These are phyloP conservation scores for Plantago lanceolata DNA, from an alignment of 305 asterid genomes.

Conservation along the genomic window DNA sequence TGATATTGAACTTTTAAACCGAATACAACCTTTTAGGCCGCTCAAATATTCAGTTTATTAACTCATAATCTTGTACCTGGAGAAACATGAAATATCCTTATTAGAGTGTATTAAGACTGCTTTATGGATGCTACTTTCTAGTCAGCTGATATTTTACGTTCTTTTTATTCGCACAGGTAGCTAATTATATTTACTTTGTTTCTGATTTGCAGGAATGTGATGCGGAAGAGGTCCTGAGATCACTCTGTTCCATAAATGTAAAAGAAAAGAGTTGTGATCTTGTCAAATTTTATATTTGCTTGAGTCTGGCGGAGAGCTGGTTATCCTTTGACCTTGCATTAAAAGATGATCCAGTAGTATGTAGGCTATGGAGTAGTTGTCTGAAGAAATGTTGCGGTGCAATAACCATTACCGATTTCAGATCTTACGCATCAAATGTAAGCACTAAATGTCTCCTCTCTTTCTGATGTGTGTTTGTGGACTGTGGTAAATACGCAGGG, in stretches of 20 bases:
- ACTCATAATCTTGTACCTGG: too few relatives aligned
- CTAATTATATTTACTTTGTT: background rate
- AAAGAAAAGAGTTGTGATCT: slow-evolving; percentile 75
- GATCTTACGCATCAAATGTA: slow-evolving; percentile 81
- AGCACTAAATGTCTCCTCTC: slow-evolving; percentile 22
- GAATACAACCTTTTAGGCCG: too few relatives aligned
- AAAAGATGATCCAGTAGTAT: slow-evolving; percentile 40
- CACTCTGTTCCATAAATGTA: slow-evolving; percentile 52
- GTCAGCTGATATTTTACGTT: too few relatives aligned
- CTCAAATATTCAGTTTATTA: too few relatives aligned
- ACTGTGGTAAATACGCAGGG: background rate
- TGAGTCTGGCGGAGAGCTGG: slow-evolving; percentile 78
- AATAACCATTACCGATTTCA: slow-evolving; percentile 67
- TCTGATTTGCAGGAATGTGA: slow-evolving; percentile 43
- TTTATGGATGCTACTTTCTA: too few relatives aligned
- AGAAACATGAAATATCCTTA: too few relatives aligned
- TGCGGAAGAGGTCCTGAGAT: slow-evolving; percentile 51
- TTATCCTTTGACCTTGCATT: slow-evolving; percentile 37
- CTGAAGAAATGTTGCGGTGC: slow-evolving; percentile 72
- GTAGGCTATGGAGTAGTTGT: slow-evolving; percentile 55
- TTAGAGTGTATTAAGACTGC: too few relatives aligned
- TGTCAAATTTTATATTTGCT: slow-evolving; percentile 55
- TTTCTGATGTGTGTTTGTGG: background rate
- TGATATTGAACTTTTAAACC: background rate
- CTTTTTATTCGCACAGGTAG: background rate